These are phyloP conservation scores for Golovinomyces cichoracearum DNA, from an alignment of 2,329 filamentous ascomycete species.

Conservation along the genomic window DNA sequence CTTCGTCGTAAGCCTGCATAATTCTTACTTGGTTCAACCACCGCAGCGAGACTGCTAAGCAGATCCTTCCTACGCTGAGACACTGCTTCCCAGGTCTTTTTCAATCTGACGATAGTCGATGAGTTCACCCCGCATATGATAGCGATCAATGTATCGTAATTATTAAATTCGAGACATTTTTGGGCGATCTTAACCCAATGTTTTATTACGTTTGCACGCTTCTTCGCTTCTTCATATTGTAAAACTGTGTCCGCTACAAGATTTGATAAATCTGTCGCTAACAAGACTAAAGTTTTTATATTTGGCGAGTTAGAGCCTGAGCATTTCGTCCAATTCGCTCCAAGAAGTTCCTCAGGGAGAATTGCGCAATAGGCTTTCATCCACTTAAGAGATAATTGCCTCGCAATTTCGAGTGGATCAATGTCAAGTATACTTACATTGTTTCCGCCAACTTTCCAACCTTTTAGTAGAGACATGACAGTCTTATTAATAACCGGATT, in stretches of 20 bases:
- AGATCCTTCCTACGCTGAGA: constrained; percentile 59
- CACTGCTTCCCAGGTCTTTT: constrained; percentile 75
- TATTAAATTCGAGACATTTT: constrained; percentile 68
- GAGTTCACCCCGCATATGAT: constrained; percentile 87
- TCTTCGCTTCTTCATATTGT: constrained; percentile 70
- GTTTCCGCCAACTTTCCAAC: constrained; percentile 47
- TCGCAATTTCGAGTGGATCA: constrained; percentile 68
- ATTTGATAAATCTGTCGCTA: constrained; percentile 81
- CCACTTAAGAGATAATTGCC: constrained; percentile 79
- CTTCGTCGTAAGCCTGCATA: constrained; percentile 64
- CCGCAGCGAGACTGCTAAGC: constrained; percentile 52
- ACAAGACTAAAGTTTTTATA: constrained; percentile 74
- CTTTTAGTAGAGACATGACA: constrained; percentile 44
- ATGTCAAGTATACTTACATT: constrained; percentile 63
- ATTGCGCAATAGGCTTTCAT: constrained; percentile 81
- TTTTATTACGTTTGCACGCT: constrained; percentile 71
- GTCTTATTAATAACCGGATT: constrained; percentile 45
- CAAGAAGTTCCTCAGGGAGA: constrained; percentile 70
- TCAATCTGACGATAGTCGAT: constrained; percentile 67
- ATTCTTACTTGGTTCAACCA: constrained; percentile 77
- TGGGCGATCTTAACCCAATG: constrained; percentile 93
- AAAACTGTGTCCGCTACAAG: constrained; percentile 83
- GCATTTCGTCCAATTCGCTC: constrained; percentile 84
- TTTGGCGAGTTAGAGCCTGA: constrained; percentile 55
- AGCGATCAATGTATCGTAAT: constrained; percentile 91